These are phyloP conservation scores for Chaetoceros tenuissimus DNA, from an alignment of 108 stramenopile genomes.

Conservation along the genomic window DNA sequence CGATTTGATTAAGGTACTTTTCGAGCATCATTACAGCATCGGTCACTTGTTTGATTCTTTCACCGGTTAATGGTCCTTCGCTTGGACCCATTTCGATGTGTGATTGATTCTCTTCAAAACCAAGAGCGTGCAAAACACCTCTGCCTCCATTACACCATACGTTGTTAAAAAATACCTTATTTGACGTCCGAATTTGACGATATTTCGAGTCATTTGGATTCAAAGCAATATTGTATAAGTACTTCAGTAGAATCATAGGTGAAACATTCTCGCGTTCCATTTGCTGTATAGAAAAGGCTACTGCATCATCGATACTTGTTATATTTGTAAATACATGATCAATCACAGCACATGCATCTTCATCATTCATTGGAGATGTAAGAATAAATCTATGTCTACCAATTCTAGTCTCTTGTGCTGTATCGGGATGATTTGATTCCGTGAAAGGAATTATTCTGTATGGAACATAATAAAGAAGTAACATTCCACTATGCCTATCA, in stretches of 20 bases:
- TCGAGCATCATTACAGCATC: too few species aligned
- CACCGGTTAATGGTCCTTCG: too few species aligned
- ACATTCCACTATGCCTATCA: conserved; percentile 17
- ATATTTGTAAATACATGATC: too few species aligned
- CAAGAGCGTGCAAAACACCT: conserved; percentile 26
- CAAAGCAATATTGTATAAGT: conserved; percentile 44
- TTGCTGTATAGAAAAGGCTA: too few species aligned
- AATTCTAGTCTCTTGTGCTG: neutral
- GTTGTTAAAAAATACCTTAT: conserved; percentile 21
- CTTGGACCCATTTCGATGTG: too few species aligned
- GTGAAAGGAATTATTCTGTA: conserved; percentile 53
- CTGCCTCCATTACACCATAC: conserved; percentile 57
- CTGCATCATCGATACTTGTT: too few species aligned
- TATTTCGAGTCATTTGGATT: conserved; percentile 47
- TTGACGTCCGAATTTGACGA: conserved; percentile 42
- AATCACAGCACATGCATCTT: too few species aligned
- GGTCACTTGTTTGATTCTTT: too few species aligned
- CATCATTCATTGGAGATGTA: too few species aligned
- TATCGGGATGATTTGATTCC: conserved; percentile 23
- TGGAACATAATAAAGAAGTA: conserved; percentile 54
- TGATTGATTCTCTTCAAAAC: too few species aligned
- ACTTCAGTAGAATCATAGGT: conserved; percentile 40
- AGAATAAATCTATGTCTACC: conserved; percentile 22
- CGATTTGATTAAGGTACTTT: too few species aligned
- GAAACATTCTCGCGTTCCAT: too few species aligned